Conservation (phyloP, 2,329 filamentous ascomycete species). For the Monosporascus sp. region DNA sequence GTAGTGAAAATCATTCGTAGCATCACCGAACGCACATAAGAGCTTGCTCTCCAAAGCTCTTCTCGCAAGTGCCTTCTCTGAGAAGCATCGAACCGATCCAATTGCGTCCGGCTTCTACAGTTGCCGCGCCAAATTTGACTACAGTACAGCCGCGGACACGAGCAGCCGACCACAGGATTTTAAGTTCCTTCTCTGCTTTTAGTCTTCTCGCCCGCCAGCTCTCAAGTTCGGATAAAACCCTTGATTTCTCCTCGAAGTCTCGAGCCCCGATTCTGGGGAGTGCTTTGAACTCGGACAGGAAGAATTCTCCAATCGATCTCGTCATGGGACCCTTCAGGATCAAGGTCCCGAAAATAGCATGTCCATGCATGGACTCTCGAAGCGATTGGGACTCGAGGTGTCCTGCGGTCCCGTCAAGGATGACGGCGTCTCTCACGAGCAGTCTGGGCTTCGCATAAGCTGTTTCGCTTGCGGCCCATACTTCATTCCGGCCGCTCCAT, state of each 20-base stretch:
- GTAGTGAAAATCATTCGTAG: neutral
- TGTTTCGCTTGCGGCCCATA: conserved; percentile 52
- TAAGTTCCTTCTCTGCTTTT: conserved; percentile 51
- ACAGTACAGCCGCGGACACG: conserved; percentile 77
- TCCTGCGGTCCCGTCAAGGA: conserved; percentile 57
- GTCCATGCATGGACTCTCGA: conserved; percentile 63
- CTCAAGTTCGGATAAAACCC: conserved; percentile 36
- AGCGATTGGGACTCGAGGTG: conserved; percentile 37
- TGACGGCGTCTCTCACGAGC: conserved; percentile 78
- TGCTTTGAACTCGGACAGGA: conserved; percentile 71
- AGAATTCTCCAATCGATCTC: conserved; percentile 62
- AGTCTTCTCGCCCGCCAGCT: conserved; percentile 53
- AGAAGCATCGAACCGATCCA: conserved; percentile 76
- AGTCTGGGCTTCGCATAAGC: conserved; percentile 47
- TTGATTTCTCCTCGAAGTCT: conserved; percentile 57
- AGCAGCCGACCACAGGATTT: conserved; percentile 78
- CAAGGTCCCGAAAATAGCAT: conserved; percentile 78
- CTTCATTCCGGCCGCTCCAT: conserved; percentile 83
- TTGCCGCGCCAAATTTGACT: conserved; percentile 82
- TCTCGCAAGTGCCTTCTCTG: conserved; percentile 66
- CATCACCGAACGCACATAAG: conserved; percentile 65
- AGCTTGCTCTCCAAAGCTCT: conserved; percentile 74
- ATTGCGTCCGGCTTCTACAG: conserved; percentile 72
- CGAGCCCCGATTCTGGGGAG: conserved; percentile 78
- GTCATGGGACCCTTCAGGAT: conserved; percentile 74